Base-by-base conservation (phyloP, 2,329 filamentous ascomycete genomes). In the Emmonsiellopsis sp. region DNA sequence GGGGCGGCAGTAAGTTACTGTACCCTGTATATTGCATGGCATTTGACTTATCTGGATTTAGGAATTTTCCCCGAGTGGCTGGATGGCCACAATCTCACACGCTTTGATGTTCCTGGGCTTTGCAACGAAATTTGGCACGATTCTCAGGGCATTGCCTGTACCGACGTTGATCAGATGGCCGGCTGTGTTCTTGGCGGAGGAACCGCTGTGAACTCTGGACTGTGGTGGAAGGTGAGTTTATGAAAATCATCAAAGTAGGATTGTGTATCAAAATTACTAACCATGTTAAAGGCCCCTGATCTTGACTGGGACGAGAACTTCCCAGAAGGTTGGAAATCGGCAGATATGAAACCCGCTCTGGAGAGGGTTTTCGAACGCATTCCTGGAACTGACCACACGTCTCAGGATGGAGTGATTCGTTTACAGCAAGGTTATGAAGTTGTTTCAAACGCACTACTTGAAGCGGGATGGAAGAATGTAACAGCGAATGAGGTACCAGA, bases 261-360 rank as follows among this genome's bases (percentile, higher is more conserved):
- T 27, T n/a, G 13, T 10, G 13, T 10, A 6, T 11, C 8, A 6
- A 6, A 8, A 10, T 27, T 45, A 33, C 55, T 62, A 48, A 62
- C 44, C n/a, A 46, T 14, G 6, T 5, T 6, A 51, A 51, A 77
- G 71, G 79, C 86, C 0, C 79, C 83, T 56, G 74, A 78, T 5
- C 65, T 71, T 6, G 86, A 89, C 64, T 89, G 85, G 74, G 83
- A 89, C 64, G 76, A 79, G 64, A 85, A 86, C 65, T 90, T 87
- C 71, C 86, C 86, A 0, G 58, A 71, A 1, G 86, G 85, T 33
- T 90, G 86, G 86, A 83, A 85, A 67, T 76, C 81, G 14, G 64
- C 70, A 5, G 84, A 88, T 59, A 78, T 88, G 64, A 70, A 71
- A 55, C 64, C 71, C 27, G 80, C 85, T 1, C 80, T 83, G 5